phyloP scores from a whole-genome alignment of 805 yeast genomes.

The Blastobotrys robertii region DNA sequence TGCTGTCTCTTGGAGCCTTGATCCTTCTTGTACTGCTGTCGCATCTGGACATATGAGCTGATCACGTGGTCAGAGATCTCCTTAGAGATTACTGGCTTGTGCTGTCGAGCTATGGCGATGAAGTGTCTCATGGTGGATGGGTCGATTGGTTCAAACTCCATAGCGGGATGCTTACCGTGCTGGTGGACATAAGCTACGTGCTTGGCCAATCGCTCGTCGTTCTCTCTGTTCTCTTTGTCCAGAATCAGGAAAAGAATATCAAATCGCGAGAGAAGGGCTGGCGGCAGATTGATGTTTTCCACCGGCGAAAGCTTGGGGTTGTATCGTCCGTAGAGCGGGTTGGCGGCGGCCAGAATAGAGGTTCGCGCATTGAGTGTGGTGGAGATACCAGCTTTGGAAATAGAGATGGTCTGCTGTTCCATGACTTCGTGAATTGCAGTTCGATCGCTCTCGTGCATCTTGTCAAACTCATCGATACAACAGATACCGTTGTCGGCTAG shows the following conservation, averaged over 20 bases:
- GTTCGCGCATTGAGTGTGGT: slow-evolving; percentile 94
- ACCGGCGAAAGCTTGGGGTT: slow-evolving; percentile 84
- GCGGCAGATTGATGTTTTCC: slow-evolving; percentile 93
- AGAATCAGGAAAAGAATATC: slow-evolving; percentile 80
- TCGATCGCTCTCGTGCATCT: slow-evolving; percentile 94
- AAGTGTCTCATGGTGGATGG: slow-evolving; percentile 77
- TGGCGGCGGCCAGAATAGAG: slow-evolving; percentile 96
- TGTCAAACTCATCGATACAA: slow-evolving; percentile 98
- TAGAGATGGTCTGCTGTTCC: slow-evolving; percentile 98
- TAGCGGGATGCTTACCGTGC: slow-evolving; percentile 73
- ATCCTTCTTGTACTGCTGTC: slow-evolving; percentile 81
- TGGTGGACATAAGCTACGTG: slow-evolving; percentile 96
- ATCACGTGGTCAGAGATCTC: slow-evolving; percentile 83
- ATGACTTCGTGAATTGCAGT: slow-evolving; percentile 98
- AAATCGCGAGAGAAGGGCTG: slow-evolving; percentile 90
- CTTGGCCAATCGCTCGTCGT: slow-evolving; percentile 77
- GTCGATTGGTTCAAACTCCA: slow-evolving; percentile 66
- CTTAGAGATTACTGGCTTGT: slow-evolving; percentile 74
- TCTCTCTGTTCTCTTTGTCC: slow-evolving; percentile 72
- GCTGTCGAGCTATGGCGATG: slow-evolving; percentile 74
- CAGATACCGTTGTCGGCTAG: slow-evolving; percentile 96
- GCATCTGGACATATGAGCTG: slow-evolving; percentile 75
- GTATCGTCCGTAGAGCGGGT: slow-evolving; percentile 91
- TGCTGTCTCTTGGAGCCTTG: slow-evolving; percentile 65
- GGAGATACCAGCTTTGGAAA: slow-evolving; percentile 95